Percentiles rank a stretch among this genome's conserved stretches.
phyloP scores from a whole-genome alignment of 352 stramenopile species.

The Globisporangium cylindrosporum region DNA sequence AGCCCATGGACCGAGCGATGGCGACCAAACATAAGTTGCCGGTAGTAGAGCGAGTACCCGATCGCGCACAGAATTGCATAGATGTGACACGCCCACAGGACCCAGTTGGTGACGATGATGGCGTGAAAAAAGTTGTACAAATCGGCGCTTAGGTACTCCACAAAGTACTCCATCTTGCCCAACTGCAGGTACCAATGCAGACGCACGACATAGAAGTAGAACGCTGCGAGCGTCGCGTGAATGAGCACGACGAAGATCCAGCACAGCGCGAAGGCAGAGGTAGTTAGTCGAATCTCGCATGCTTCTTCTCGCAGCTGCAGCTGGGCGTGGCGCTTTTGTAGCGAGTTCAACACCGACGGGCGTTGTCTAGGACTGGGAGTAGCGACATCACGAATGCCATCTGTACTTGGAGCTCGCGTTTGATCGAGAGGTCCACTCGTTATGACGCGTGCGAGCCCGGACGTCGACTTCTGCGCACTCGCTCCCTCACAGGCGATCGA shows the following conservation, averaged over 20 bases:
- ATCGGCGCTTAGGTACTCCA: neutral
- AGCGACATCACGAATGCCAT: neutral
- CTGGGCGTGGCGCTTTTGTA: neutral
- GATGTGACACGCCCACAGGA: neutral
- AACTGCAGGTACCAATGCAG: slow-evolving; percentile 7
- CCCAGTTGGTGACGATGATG: neutral
- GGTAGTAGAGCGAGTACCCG: slow-evolving; percentile 4
- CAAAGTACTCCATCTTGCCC: neutral
- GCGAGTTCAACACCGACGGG: neutral
- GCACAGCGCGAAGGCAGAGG: neutral
- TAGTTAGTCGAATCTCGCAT: neutral
- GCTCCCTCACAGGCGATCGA: neutral
- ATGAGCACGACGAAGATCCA: neutral
- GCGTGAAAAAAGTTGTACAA: slow-evolving; percentile 1
- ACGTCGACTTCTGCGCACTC: neutral
- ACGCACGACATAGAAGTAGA: slow-evolving; percentile 9
- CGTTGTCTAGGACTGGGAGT: no score
- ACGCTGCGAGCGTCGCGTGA: slow-evolving; percentile 5
- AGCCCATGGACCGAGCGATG: neutral
- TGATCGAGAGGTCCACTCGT: neutral
- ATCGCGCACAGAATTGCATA: slow-evolving; percentile 7
- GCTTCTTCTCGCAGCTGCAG: neutral
- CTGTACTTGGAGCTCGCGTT: neutral
- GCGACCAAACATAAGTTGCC: slow-evolving; percentile 3
- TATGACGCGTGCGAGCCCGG: neutral